Percentiles rank a stretch among this genome's conserved stretches.
Evolutionary conservation across 2,329 filamentous ascomycete genomes (phyloP).

Genomic region (Ceratocystis harringtonii): DNA sequence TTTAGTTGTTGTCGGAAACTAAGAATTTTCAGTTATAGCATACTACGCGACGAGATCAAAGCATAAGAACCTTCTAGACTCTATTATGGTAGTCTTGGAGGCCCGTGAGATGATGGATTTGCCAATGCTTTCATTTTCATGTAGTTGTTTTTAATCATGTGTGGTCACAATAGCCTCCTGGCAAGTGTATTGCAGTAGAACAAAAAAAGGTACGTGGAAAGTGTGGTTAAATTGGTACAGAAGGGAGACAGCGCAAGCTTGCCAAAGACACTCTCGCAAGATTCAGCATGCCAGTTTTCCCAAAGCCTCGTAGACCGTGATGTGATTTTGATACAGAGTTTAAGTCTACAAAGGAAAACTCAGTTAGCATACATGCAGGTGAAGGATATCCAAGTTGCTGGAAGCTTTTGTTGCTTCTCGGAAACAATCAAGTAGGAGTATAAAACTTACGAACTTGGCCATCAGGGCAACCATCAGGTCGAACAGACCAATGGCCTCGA

Average conservation of each 20-base stretch:
- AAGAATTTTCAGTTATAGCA: too few species aligned
- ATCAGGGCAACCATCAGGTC: conserved; percentile 86
- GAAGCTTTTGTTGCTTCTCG: background rate
- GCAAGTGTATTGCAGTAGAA: conserved; percentile 6
- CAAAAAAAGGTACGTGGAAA: conserved; percentile 16
- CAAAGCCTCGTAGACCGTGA: conserved; percentile 18
- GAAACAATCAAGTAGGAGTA: background rate
- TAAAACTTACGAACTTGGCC: conserved; percentile 64
- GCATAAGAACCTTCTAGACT: background rate
- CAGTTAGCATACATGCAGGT: background rate
- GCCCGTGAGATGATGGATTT: conserved; percentile 9
- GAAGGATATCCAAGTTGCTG: background rate
- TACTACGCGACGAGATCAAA: too few species aligned
- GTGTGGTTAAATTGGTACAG: conserved; percentile 18
- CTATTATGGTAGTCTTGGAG: background rate
- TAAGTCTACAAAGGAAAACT: conserved; percentile 14
- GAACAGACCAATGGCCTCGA: conserved; percentile 82
- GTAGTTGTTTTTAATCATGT: conserved; percentile 7
- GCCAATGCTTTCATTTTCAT: conserved; percentile 13
- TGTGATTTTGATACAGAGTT: conserved; percentile 18
- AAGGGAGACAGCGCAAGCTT: conserved; percentile 17
- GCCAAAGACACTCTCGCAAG: conserved; percentile 17
- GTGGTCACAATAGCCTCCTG: conserved; percentile 10
- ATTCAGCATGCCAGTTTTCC: conserved; percentile 18
- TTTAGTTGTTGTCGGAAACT: too few species aligned